phyloP scores from a whole-genome alignment of 768 basidiomycete genomes.

The Mycena latifolia region DNA sequence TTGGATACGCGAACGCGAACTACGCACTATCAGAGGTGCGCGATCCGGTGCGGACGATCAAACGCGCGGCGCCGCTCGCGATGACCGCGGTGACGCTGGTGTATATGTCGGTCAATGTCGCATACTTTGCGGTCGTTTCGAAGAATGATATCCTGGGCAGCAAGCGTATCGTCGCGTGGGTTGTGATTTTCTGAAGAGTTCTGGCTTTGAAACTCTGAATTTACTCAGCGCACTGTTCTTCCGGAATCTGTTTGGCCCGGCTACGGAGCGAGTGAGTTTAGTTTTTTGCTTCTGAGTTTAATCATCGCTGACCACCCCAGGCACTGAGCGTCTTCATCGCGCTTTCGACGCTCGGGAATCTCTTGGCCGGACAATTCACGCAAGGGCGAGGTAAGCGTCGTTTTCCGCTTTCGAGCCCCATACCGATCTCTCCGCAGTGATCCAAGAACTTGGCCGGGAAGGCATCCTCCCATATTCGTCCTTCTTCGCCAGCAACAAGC shows the following conservation, averaged over 20 bases:
- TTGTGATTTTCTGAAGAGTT: slow-evolving; percentile 16
- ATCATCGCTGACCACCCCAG: slow-evolving; percentile 46
- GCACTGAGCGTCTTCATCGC: slow-evolving; percentile 72
- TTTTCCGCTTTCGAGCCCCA: neutral
- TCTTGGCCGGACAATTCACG: slow-evolving; percentile 72
- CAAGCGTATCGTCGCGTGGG: slow-evolving; percentile 76
- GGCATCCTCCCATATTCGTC: slow-evolving; percentile 75
- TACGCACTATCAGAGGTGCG: slow-evolving; percentile 79
- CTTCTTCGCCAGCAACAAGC: slow-evolving; percentile 79
- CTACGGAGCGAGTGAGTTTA: slow-evolving; percentile 65
- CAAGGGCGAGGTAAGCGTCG: slow-evolving; percentile 70
- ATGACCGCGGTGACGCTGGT: slow-evolving; percentile 69
- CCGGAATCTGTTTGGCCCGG: slow-evolving; percentile 75
- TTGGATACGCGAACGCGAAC: slow-evolving; percentile 82
- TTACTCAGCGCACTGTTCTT: slow-evolving; percentile 74
- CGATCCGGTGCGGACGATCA: slow-evolving; percentile 79
- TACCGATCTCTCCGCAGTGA: slow-evolving; percentile 53
- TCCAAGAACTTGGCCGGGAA: slow-evolving; percentile 81
- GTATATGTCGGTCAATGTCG: slow-evolving; percentile 76
- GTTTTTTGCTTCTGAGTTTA: neutral
- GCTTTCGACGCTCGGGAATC: slow-evolving; percentile 73
- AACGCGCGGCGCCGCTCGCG: slow-evolving; percentile 75
- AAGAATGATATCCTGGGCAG: slow-evolving; percentile 77
- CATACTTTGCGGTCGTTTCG: slow-evolving; percentile 81
- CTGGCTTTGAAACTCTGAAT: neutral